Evolutionary conservation across 73 alveolate species (phyloP).

Genomic region (Paramecium tetraurelia): DNA sequence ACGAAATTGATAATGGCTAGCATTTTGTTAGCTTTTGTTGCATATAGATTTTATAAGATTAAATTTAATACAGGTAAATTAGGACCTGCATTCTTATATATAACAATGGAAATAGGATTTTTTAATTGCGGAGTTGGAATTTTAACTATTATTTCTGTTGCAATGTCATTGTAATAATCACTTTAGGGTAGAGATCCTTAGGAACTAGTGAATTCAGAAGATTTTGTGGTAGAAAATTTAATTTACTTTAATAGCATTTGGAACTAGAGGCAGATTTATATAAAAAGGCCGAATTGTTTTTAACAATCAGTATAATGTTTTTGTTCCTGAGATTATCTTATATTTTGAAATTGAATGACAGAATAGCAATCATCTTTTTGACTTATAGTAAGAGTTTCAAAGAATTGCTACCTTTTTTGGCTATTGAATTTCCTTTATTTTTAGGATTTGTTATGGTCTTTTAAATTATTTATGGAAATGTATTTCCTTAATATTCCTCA

Average conservation of each 20-base stretch:
- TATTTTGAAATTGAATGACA: not conserved
- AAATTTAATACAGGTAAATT: not conserved
- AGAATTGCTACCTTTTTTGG: constrained; percentile 22
- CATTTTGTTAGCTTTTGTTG: not conserved
- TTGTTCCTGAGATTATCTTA: constrained; percentile 24
- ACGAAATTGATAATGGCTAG: not conserved
- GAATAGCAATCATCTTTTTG: not conserved
- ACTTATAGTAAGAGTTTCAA: constrained; percentile 11
- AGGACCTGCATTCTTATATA: not conserved
- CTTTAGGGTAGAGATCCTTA: not conserved
- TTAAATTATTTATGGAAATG: not conserved
- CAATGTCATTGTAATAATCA: not conserved
- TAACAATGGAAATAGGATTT: not conserved
- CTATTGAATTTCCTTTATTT: constrained; percentile 15
- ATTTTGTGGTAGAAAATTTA: not conserved
- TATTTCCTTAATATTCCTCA: not conserved
- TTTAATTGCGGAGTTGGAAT: constrained; percentile 24
- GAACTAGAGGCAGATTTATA: not conserved
- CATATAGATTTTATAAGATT: not conserved
- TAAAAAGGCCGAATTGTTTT: not conserved
- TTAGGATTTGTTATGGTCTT: constrained; percentile 25
- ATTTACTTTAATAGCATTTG: not conserved
- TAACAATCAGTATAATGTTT: not conserved
- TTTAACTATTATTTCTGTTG: not conserved
- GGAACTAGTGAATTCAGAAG: not conserved